These are phyloP conservation scores for Pyrus hybrid DNA, from an alignment of 331 rosid species.

Conservation along the genomic window DNA sequence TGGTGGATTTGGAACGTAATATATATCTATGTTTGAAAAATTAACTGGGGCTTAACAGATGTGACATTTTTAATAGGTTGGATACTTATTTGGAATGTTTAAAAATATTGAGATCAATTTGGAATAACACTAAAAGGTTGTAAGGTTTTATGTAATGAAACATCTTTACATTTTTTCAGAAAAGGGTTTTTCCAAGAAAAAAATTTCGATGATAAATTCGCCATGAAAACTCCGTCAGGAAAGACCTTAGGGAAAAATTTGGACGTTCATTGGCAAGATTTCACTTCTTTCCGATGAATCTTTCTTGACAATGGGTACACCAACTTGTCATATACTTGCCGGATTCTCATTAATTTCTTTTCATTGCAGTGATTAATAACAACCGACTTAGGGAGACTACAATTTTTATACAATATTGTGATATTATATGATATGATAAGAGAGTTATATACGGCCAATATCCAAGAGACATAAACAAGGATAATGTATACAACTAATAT, in stretches of 20 bases:
- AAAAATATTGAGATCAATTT: too few relatives aligned
- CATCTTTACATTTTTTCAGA: neutral
- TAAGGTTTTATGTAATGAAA: accelerated
- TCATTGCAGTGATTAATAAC: neutral
- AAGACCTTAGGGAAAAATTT: accelerated
- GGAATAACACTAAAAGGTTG: too few relatives aligned
- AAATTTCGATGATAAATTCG: too few relatives aligned
- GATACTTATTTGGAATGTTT: too few relatives aligned
- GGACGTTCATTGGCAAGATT: neutral
- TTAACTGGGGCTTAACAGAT: too few relatives aligned
- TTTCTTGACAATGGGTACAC: neutral
- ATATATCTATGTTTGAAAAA: too few relatives aligned
- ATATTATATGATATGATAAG: too few relatives aligned
- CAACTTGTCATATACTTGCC: neutral
- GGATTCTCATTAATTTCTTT: neutral
- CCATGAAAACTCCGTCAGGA: neutral
- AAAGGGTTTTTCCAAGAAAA: neutral
- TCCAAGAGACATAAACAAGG: too few relatives aligned
- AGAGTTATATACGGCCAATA: neutral
- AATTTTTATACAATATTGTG: neutral
- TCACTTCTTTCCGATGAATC: neutral
- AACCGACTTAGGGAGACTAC: neutral
- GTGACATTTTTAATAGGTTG: too few relatives aligned
- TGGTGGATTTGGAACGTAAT: too few relatives aligned
- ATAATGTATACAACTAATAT: neutral